phyloP scores from a whole-genome alignment of 139 green algal species.

The Chlamydomonas sphaeroides region DNA sequence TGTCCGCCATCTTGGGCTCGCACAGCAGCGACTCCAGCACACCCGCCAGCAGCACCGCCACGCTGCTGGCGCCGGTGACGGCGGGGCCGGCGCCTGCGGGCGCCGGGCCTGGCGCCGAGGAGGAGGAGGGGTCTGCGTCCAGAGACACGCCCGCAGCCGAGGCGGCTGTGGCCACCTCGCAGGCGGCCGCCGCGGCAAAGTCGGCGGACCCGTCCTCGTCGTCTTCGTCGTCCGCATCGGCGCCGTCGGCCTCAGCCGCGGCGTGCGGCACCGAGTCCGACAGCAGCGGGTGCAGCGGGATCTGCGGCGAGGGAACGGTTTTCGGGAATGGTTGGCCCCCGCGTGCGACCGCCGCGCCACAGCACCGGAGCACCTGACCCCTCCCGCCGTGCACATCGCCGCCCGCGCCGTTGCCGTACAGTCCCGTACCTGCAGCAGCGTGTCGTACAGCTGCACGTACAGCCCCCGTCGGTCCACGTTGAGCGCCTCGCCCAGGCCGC shows the following conservation, averaged over 20 bases:
- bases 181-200: background rate
- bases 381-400: background rate
- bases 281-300: background rate
- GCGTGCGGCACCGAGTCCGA: background rate
- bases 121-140: too few relatives aligned
- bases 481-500: slow-evolving; percentile 75
- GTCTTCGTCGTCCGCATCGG: background rate
- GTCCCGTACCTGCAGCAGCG: slow-evolving; percentile 56
- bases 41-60: too few relatives aligned
- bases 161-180: background rate
- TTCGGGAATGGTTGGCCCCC: too few relatives aligned
- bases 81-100: background rate
- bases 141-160: too few relatives aligned
- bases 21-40: slow-evolving; percentile 56
- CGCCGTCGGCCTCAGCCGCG: too few relatives aligned
- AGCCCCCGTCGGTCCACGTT: slow-evolving; percentile 74
- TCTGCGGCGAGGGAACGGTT: too few relatives aligned
- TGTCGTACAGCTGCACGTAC: slow-evolving; percentile 70
- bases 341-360: too few relatives aligned
- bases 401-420: background rate
- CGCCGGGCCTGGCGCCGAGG: too few relatives aligned
- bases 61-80: background rate
- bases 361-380: too few relatives aligned
- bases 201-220: slow-evolving; percentile 6
- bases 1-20: slow-evolving; percentile 63